These are phyloP conservation scores for Nicotiana undulata DNA, from an alignment of 257 asterid genomes.

Conservation along the genomic window DNA sequence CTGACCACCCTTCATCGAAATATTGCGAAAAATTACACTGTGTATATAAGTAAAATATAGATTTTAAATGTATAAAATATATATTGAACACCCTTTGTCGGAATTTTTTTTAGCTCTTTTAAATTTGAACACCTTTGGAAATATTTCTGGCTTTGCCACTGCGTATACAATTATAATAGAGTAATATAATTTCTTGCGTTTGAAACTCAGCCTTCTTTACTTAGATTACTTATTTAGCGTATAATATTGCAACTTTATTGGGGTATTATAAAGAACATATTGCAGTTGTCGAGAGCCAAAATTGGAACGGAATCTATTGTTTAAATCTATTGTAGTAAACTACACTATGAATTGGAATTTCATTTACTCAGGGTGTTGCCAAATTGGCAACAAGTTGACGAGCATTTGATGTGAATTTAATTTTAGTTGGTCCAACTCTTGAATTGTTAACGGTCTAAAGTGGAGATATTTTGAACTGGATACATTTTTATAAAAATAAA, in stretches of 20 bases:
- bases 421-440: background rate
- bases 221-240: background rate
- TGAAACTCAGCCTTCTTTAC: background rate
- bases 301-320: background rate
- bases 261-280: too few relatives aligned
- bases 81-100: too few relatives aligned
- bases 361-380: background rate
- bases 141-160: too few relatives aligned
- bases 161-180: too few relatives aligned
- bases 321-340: background rate
- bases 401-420: background rate
- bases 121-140: too few relatives aligned
- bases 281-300: background rate
- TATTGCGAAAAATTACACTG: too few relatives aligned
- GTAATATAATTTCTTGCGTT: background rate
- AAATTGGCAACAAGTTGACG: background rate
- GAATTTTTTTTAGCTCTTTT: too few relatives aligned
- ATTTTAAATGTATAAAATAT: too few relatives aligned
- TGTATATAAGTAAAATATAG: too few relatives aligned
- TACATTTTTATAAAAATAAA: background rate
- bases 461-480: background rate
- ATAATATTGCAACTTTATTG: too few relatives aligned
- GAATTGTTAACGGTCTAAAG: background rate
- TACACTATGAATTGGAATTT: background rate
- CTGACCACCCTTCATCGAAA: too few relatives aligned